Evolutionary conservation across 495 filamentous ascomycete species (phyloP), one percentile per base, ranked within the genome.

Genomic region (Xylaria telfairii): DNA sequence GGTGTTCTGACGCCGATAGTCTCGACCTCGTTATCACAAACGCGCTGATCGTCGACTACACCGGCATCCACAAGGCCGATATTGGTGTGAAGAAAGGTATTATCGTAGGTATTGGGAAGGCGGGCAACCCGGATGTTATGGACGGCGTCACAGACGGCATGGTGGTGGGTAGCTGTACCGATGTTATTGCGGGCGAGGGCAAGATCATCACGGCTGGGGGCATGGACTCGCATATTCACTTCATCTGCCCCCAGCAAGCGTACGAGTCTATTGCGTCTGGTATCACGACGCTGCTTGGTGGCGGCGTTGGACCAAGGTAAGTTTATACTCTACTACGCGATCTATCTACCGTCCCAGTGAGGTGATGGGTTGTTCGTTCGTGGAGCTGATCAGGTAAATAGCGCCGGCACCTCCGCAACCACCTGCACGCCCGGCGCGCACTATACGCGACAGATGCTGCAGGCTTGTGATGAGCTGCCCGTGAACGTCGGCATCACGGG

Each of bases 111-210:
- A 96, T 99, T 74, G 96, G 96, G 42, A 98, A 98, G 81, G 93
- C 95, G 19, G 96, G 96, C 19, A 99, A 98, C 74, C 96, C 96
- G 3, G 96, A 99, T 82, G 87, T 97, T 44, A 99, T 98, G 96
- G 90, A 94, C 44, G 92, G 92, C 4, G 94, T 99, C 21, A 86
- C 91, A 71, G 83, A 86, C 3, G 85, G 89, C 49, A 89, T 99
- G 88, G 83, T 97, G 4, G 90, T 98, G 17, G 96, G 96, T 3
- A 90, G 90, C 42, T 94, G 93, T 68, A 99, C 96, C 0, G 96
- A 99, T 82, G 93, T 98, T n/a, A 91, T 99, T 77, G 95, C 96
- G 12, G 96, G 91, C 19, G 96, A 99, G 80, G 90, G 92, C 71
- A 93, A 93, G 83, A 98, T 99, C 69, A 79, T 99, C 30, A 99